Base-by-base conservation (phyloP, 2,329 filamentous ascomycete genomes). In the Hymenoscyphus fraxineus region DNA sequence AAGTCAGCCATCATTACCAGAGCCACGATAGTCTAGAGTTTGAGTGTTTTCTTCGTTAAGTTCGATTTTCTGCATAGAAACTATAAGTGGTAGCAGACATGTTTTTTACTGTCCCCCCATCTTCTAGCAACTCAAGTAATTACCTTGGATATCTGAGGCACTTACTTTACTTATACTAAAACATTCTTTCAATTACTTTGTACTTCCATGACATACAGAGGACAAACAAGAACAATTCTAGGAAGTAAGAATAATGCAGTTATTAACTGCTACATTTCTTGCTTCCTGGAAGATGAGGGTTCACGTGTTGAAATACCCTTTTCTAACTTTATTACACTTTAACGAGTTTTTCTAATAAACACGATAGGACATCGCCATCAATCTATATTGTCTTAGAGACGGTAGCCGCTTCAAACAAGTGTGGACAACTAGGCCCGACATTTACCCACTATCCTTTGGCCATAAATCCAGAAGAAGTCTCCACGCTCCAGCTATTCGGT, bases 341-440 rank as follows among this genome's bases (percentile, higher is more conserved):
- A 61, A 27, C 27, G 27, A 27, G 27, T 2, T 27, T 27, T 61
- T 61, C 22, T 22, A 44, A 54, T 32, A 54, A 47, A 2, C n/a
- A 47, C 6, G n/a, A 22, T 60, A 60, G 47, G 56, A 47, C 56
- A 13, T 59, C 61, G 22, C 61, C 61, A 59, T 63, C 61, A 27
- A 56, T 64, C 16, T 64, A 60, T n/a, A 51, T 64, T 32, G 55
- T 64, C 22, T 13, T 64, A 7, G 19, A 64, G 15, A 64, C 57
- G 2, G 47, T 64, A 13, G 32, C 31, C 19, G 62, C 57, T 27
- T 51, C 39, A 3, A 64, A 64, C 27, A 22, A n/a, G 15, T 64
- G 62, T 32, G 58, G 62, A 2, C 9, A 40, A 13, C 47, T 64
- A 32, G 57, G 62, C 15, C 62, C 62, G 19, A 59, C 56, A 35